Conservation (phyloP, 768 basidiomycete genomes). For the Pleurotus ostreatus region DNA sequence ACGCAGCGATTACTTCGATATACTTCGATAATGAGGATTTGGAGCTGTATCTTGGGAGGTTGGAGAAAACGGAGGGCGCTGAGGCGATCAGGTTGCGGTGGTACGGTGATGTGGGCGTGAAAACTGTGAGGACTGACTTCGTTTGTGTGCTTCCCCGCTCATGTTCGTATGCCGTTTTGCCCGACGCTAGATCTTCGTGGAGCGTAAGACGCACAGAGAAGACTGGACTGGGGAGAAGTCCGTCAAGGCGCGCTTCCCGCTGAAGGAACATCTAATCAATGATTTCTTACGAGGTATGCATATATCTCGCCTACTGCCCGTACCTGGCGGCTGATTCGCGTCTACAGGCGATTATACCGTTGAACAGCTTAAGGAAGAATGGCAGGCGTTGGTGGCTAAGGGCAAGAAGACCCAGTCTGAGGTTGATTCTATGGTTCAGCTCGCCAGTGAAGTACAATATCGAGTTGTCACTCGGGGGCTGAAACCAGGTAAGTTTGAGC, state of each 20-base stretch:
- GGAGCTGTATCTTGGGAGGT: constrained; percentile 91
- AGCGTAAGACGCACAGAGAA: constrained; percentile 91
- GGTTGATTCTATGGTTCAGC: constrained; percentile 90
- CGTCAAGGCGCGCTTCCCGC: constrained; percentile 93
- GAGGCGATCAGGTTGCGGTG: constrained; percentile 95
- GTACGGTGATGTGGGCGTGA: constrained; percentile 88
- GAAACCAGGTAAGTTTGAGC: constrained; percentile 60
- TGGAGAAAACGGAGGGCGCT: constrained; percentile 98
- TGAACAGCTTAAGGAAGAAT: constrained; percentile 66
- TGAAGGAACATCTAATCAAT: constrained; percentile 92
- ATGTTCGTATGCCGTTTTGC: constrained; percentile 4
- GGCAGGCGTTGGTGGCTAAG: constrained; percentile 78
- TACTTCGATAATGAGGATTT: constrained; percentile 97
- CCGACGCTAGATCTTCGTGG: constrained; percentile 71
- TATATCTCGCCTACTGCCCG: too few relatives aligned
- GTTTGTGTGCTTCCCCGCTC: background rate
- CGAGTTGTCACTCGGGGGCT: constrained; percentile 78
- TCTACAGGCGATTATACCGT: constrained; percentile 65
- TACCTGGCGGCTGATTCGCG: too few relatives aligned
- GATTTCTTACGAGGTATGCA: constrained; percentile 70
- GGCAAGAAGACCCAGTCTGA: constrained; percentile 93
- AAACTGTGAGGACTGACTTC: constrained; percentile 52
- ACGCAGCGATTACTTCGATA: constrained; percentile 93
- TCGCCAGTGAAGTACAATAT: constrained; percentile 97
- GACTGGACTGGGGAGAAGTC: constrained; percentile 99